Evolutionary conservation across 75 land plant genomes (phyloP).

Genomic region (Azolla pinnata): DNA sequence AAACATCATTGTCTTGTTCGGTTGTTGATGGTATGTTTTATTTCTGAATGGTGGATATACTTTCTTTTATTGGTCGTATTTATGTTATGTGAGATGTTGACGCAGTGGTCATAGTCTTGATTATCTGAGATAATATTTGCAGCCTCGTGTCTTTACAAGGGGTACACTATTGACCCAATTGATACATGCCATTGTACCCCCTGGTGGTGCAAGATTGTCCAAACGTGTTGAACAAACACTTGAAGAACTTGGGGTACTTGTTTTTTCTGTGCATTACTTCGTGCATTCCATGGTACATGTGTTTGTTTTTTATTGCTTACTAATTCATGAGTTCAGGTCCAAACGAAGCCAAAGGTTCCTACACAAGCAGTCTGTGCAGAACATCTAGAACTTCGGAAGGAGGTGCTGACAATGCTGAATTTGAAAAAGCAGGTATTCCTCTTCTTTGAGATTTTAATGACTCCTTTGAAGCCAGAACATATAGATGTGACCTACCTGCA

Average conservation of each 20-base stretch:
- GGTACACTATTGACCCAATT: conserved; percentile 20
- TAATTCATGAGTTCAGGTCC: conserved; percentile 24
- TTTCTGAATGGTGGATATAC: too few relatives aligned
- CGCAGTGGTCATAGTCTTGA: not conserved
- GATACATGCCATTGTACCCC: conserved; percentile 18
- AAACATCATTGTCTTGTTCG: too few relatives aligned
- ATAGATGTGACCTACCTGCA: not conserved
- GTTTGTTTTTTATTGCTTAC: not conserved
- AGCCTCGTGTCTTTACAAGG: conserved; percentile 35
- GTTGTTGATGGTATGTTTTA: too few relatives aligned
- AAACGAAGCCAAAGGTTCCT: conserved; percentile 81
- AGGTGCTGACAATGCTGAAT: conserved; percentile 61
- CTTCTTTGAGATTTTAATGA: not conserved
- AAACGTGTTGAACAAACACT: conserved; percentile 35
- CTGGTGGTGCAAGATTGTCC: conserved; percentile 25
- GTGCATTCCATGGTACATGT: not conserved
- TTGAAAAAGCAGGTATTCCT: conserved; percentile 80
- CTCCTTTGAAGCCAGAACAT: too few relatives aligned
- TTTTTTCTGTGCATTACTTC: not conserved
- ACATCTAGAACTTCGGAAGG: conserved; percentile 90
- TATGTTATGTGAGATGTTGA: not conserved
- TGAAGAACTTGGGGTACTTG: conserved; percentile 27
- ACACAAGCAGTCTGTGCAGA: conserved; percentile 84
- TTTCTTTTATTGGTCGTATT: too few relatives aligned
- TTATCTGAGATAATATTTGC: conserved; percentile 2